Conservation (phyloP, 2,329 filamentous ascomycete species). For the Alternaria brassicicola region DNA sequence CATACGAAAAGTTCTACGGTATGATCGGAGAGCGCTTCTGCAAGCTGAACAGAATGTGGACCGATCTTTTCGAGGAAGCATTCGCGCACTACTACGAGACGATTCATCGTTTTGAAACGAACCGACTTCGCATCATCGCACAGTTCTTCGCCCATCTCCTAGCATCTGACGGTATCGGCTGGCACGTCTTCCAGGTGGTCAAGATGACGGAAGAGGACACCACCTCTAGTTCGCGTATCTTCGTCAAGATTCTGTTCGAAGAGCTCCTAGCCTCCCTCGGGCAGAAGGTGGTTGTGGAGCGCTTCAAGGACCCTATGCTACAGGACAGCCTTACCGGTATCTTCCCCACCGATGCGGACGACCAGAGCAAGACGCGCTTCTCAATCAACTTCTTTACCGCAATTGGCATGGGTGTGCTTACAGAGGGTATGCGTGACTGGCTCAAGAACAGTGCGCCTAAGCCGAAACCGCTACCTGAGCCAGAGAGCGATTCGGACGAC, state of each 20-base stretch:
- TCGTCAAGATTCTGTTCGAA: slow-evolving; percentile 97
- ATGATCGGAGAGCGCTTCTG: slow-evolving; percentile 93
- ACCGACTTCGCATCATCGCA: slow-evolving; percentile 91
- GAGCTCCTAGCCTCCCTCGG: slow-evolving; percentile 87
- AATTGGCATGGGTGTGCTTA: slow-evolving; percentile 93
- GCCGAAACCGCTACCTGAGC: slow-evolving; percentile 64
- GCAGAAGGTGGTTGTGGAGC: slow-evolving; percentile 76
- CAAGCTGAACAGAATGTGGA: slow-evolving; percentile 95
- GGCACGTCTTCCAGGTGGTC: slow-evolving; percentile 85
- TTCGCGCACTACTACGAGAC: slow-evolving; percentile 96
- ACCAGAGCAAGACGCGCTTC: slow-evolving; percentile 89
- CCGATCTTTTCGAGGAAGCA: slow-evolving; percentile 85
- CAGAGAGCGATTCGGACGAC: slow-evolving; percentile 44
- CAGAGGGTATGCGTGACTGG: slow-evolving; percentile 91
- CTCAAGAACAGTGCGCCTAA: slow-evolving; percentile 84
- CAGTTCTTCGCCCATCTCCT: slow-evolving; percentile 93
- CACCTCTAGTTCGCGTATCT: slow-evolving; percentile 94
- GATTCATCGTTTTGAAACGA: slow-evolving; percentile 96
- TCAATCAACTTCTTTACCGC: slow-evolving; percentile 99
- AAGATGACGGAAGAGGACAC: slow-evolving; percentile 97
- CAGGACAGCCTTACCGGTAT: slow-evolving; percentile 80
- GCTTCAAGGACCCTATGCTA: slow-evolving; percentile 76
- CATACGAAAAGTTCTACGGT: slow-evolving; percentile 97
- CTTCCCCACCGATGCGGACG: slow-evolving; percentile 81
- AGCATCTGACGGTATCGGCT: slow-evolving; percentile 84